These are phyloP conservation scores for Xerocomellus amylosporus DNA, from an alignment of 768 basidiomycete genomes.

Conservation along the genomic window DNA sequence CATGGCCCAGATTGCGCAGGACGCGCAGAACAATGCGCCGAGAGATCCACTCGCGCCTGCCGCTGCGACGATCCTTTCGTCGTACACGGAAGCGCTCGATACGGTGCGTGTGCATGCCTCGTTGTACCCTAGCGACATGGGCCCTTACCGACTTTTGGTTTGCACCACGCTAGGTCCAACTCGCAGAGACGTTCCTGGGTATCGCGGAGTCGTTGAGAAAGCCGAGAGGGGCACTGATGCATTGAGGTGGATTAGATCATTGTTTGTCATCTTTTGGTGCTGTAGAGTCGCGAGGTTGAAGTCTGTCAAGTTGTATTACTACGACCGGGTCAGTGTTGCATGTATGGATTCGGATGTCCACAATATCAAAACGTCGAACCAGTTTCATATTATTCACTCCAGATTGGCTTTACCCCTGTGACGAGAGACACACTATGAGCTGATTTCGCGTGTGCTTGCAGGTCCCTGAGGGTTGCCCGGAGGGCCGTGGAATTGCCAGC, in stretches of 20 bases:
- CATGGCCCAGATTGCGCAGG: slow-evolving; percentile 53
- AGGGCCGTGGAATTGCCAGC: too few relatives aligned
- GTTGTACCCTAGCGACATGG: neutral
- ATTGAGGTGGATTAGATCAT: slow-evolving; percentile 9
- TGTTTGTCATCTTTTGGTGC: too few relatives aligned
- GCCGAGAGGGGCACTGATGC: slow-evolving; percentile 49
- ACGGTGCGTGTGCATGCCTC: slow-evolving; percentile 34
- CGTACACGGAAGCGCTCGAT: slow-evolving; percentile 50
- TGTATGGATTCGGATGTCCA: too few relatives aligned
- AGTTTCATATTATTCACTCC: too few relatives aligned
- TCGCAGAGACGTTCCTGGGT: slow-evolving; percentile 56
- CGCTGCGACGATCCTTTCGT: slow-evolving; percentile 38
- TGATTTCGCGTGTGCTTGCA: too few relatives aligned
- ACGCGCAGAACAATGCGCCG: slow-evolving; percentile 45
- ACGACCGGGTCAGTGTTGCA: too few relatives aligned
- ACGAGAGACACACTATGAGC: too few relatives aligned
- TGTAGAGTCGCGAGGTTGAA: too few relatives aligned
- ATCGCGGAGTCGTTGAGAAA: slow-evolving; percentile 58
- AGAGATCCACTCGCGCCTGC: slow-evolving; percentile 37
- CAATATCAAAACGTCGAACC: too few relatives aligned
- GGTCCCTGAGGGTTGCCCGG: too few relatives aligned
- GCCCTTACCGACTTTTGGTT: neutral
- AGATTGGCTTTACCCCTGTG: too few relatives aligned
- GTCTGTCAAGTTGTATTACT: too few relatives aligned
- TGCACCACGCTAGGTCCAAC: slow-evolving; percentile 41